These are phyloP conservation scores for Chenopodium formosanum DNA, from an alignment of 148 eudicot genomes.

Conservation along the genomic window DNA sequence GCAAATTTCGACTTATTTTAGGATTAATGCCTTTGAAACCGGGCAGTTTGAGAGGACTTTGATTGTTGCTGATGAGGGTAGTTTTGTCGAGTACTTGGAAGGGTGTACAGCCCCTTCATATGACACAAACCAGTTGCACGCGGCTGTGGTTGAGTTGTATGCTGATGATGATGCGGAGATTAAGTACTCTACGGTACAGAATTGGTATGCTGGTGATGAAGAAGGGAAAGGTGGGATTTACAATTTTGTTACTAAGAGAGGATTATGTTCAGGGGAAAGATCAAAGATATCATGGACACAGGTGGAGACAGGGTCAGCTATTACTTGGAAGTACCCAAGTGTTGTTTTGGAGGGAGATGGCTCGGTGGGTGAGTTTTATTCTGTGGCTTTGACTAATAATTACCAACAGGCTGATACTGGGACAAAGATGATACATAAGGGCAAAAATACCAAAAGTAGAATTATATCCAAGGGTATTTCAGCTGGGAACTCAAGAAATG, in stretches of 20 bases:
- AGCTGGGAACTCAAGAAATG: slow-evolving; percentile 80
- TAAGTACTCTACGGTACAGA: slow-evolving; percentile 88
- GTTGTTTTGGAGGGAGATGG: slow-evolving; percentile 88
- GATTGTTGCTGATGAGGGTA: slow-evolving; percentile 85
- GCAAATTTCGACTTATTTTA: slow-evolving; percentile 93
- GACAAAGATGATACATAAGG: slow-evolving; percentile 95
- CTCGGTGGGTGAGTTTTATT: slow-evolving; percentile 92
- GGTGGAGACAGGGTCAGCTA: slow-evolving; percentile 96
- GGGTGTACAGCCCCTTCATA: slow-evolving; percentile 94
- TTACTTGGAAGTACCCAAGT: slow-evolving; percentile 98
- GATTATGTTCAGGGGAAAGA: slow-evolving; percentile 71
- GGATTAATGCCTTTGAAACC: slow-evolving; percentile 86
- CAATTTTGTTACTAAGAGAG: slow-evolving; percentile 94
- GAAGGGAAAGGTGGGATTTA: slow-evolving; percentile 83
- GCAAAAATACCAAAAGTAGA: slow-evolving; percentile 85
- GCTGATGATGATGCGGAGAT: slow-evolving; percentile 75
- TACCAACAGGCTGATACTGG: slow-evolving; percentile 96
- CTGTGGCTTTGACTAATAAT: slow-evolving; percentile 88
- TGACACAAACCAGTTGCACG: slow-evolving; percentile 86
- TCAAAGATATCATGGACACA: slow-evolving; percentile 98
- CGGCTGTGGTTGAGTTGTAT: slow-evolving; percentile 86
- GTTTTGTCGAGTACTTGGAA: slow-evolving; percentile 93
- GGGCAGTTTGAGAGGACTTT: slow-evolving; percentile 95
- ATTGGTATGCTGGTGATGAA: slow-evolving; percentile 94
- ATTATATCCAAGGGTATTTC: slow-evolving; percentile 94